Evolutionary conservation across 805 yeast species (phyloP).

Genomic region (Starmerella floricola): DNA sequence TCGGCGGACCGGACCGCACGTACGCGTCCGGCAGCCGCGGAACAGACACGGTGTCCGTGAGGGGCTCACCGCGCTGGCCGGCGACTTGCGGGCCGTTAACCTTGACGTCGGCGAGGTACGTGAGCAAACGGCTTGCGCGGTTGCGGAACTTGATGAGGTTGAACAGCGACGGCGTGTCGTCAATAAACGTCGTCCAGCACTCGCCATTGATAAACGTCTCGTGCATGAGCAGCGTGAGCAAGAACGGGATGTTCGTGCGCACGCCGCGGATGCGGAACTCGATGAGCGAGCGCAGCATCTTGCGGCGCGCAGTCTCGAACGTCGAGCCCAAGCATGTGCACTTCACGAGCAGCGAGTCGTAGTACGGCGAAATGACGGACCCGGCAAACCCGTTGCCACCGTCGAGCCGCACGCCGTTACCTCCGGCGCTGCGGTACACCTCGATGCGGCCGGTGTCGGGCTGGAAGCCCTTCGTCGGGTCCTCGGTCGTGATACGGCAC

Average conservation of each 20-base stretch:
- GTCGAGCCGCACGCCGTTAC: slow-evolving; percentile 96
- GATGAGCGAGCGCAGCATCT: slow-evolving; percentile 91
- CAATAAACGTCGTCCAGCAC: slow-evolving; percentile 98
- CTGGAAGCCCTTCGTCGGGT: slow-evolving; percentile 90
- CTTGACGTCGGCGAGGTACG: slow-evolving; percentile 82
- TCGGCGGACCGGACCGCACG: slow-evolving; percentile 55
- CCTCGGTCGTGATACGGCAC: slow-evolving; percentile 98
- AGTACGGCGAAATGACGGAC: slow-evolving; percentile 89
- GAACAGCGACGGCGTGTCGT: slow-evolving; percentile 92
- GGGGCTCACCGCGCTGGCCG: slow-evolving; percentile 91
- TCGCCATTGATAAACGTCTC: slow-evolving; percentile 73
- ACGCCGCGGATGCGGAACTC: slow-evolving; percentile 99
- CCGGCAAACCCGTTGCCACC: slow-evolving; percentile 99
- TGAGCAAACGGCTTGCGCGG: slow-evolving; percentile 88
- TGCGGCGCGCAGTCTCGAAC: slow-evolving; percentile 90
- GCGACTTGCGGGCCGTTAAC: slow-evolving; percentile 93
- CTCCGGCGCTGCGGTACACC: slow-evolving; percentile 96
- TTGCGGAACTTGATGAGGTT: slow-evolving; percentile 90
- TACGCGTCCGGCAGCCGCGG: slow-evolving; percentile 38
- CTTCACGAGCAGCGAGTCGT: slow-evolving; percentile 96
- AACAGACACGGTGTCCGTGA: slow-evolving; percentile 64
- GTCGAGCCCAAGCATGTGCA: slow-evolving; percentile 96
- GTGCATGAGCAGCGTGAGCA: slow-evolving; percentile 80
- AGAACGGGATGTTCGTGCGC: slow-evolving; percentile 93
- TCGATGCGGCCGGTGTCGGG: slow-evolving; percentile 98